Evolutionary conservation across 1,284 basidiomycete species (phyloP).

Genomic region (Golubevia sp.): DNA sequence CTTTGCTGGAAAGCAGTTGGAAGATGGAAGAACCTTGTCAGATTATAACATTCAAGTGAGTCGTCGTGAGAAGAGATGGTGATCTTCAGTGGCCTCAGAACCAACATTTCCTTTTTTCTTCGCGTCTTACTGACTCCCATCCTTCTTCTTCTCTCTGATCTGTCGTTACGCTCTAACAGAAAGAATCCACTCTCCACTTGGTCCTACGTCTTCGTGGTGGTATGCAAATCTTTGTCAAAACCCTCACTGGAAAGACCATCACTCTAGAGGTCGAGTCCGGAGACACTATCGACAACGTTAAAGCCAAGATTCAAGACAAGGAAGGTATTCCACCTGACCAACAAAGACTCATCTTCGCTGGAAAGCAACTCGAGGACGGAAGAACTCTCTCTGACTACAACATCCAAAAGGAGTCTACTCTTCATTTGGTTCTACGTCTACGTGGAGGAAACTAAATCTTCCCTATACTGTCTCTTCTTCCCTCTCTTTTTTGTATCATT

Average conservation of each 20-base stretch:
- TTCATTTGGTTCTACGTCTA: conserved; percentile 51
- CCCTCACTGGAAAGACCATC: not conserved
- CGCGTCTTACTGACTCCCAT: too few species aligned
- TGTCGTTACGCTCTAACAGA: too few species aligned
- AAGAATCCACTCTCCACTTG: conserved; percentile 96
- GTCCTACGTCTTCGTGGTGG: conserved; percentile 74
- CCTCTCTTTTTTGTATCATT: not conserved
- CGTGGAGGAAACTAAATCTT: conserved; percentile 33
- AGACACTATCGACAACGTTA: not conserved
- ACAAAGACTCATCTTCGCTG: conserved; percentile 56
- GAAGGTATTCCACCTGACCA: conserved; percentile 59
- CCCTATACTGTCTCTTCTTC: not conserved
- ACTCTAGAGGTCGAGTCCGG: not conserved
- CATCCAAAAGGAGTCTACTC: conserved; percentile 55
- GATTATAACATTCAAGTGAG: conserved; percentile 63
- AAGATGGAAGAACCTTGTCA: conserved; percentile 64
- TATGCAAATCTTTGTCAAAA: conserved; percentile 19
- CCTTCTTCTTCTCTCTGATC: too few species aligned
- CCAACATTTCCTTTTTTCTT: too few species aligned
- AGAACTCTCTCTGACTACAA: conserved; percentile 56
- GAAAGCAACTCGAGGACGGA: conserved; percentile 55
- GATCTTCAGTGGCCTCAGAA: too few species aligned
- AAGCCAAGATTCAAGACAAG: conserved; percentile 48
- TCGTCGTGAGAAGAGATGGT: too few species aligned
- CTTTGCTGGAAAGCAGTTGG: conserved; percentile 65